Evolutionary conservation across 2,329 filamentous ascomycete species (phyloP).

Genomic region (Talaromyces sp.): DNA sequence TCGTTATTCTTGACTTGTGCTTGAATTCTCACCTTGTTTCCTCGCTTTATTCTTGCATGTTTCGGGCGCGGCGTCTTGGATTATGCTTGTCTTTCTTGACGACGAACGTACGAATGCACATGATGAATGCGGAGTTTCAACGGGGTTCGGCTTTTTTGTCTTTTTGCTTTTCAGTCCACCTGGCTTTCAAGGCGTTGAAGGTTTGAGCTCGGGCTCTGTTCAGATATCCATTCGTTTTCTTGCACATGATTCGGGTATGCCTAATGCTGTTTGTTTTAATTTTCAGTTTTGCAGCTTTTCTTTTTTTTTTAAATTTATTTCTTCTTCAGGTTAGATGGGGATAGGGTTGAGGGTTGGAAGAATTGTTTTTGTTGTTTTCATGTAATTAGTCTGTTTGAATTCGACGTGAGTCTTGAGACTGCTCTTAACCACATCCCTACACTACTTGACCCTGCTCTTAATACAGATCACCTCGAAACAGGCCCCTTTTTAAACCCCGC

Average conservation of each 20-base stretch:
- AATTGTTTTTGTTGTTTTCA: background rate
- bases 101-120: slow-evolving; percentile 6
- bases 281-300: slow-evolving; percentile 5
- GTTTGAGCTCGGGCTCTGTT: slow-evolving; percentile 16
- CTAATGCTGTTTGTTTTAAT: slow-evolving; percentile 8
- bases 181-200: slow-evolving; percentile 18
- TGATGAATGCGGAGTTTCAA: slow-evolving; percentile 12
- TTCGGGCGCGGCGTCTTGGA: slow-evolving; percentile 15
- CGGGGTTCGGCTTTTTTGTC: background rate
- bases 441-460: background rate
- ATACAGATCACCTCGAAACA: too few species aligned
- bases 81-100: slow-evolving; percentile 2
- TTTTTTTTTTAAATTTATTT: background rate
- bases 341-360: background rate
- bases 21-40: background rate
- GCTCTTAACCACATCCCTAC: background rate
- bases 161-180: background rate
- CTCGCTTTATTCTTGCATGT: slow-evolving; percentile 5
- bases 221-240: slow-evolving; percentile 20
- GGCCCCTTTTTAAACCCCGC: slow-evolving; percentile 27
- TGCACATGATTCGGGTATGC: slow-evolving; percentile 9
- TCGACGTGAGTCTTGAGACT: background rate
- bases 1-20: background rate
- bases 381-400: slow-evolving; percentile 2
- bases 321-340: background rate